Evolutionary conservation across 2,329 filamentous ascomycete genomes (phyloP).

Genomic region (Colletotrichum limetticola): DNA sequence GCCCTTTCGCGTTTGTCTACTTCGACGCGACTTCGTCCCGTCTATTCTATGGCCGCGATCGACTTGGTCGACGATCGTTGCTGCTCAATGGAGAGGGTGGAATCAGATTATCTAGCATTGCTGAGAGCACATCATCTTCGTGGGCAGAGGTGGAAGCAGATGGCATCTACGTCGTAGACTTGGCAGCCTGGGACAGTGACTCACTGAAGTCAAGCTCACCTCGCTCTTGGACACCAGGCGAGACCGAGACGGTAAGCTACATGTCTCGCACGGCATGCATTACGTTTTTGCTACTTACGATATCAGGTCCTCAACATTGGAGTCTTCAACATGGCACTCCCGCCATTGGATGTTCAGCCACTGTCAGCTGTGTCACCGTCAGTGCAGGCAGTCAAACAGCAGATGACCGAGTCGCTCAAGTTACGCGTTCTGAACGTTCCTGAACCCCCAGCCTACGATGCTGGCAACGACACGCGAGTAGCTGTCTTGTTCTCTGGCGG

Average conservation of each 20-base stretch:
- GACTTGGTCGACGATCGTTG: conserved; percentile 86
- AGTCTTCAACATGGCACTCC: conserved; percentile 60
- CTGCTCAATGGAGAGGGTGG: conserved; percentile 63
- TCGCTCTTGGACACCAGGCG: conserved; percentile 44
- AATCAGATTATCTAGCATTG: conserved; percentile 77
- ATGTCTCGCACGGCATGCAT: conserved; percentile 3
- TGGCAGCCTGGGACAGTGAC: conserved; percentile 46
- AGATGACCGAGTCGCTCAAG: conserved; percentile 70
- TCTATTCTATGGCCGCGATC: conserved; percentile 87
- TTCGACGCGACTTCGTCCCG: conserved; percentile 71
- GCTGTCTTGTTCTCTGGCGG: conserved; percentile 94
- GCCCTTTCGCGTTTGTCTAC: conserved; percentile 92
- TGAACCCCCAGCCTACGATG: conserved; percentile 54
- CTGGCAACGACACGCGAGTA: conserved; percentile 60
- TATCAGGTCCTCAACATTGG: conserved; percentile 65
- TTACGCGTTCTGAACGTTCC: conserved; percentile 75
- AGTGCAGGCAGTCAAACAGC: conserved; percentile 62
- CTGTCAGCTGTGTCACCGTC: conserved; percentile 53
- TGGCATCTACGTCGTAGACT: conserved; percentile 77
- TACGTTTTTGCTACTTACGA: conserved; percentile 53
- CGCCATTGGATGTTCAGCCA: conserved; percentile 44
- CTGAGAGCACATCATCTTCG: conserved; percentile 59
- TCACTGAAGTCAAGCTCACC: neutral
- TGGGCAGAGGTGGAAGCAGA: conserved; percentile 89
- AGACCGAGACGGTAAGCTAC: conserved; percentile 59